Percentiles rank a stretch among this genome's conserved stretches.
These are phyloP conservation scores for Leptographium radiaticola DNA, from an alignment of 2,329 filamentous ascomycete genomes.

Conservation along the genomic window DNA sequence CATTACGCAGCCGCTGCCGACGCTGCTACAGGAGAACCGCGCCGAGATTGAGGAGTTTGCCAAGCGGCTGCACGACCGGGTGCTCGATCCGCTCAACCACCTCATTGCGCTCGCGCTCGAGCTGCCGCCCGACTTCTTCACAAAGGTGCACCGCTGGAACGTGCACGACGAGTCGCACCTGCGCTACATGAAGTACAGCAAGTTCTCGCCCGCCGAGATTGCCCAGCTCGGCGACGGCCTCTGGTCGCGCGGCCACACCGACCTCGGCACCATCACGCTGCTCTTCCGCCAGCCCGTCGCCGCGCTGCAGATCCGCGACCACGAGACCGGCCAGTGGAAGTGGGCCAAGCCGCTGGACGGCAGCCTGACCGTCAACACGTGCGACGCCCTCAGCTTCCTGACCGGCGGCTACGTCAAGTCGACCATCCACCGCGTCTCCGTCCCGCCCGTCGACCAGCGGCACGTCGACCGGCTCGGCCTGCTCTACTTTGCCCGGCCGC, in stretches of 20 bases:
- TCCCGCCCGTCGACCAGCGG: slow-evolving; percentile 26
- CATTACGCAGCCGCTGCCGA: slow-evolving; percentile 30
- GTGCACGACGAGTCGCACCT: slow-evolving; percentile 41
- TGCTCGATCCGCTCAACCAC: slow-evolving; percentile 38
- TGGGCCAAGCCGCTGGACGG: slow-evolving; percentile 30
- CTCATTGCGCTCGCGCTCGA: slow-evolving; percentile 48
- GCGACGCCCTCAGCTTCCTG: slow-evolving; percentile 30
- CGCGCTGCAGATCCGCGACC: slow-evolving; percentile 33
- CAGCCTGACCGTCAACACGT: slow-evolving; percentile 33
- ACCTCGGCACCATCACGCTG: slow-evolving; percentile 37
- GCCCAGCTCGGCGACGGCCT: slow-evolving; percentile 16
- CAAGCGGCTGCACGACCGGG: slow-evolving; percentile 23
- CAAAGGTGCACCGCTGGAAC: slow-evolving; percentile 41
- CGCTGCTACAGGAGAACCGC: slow-evolving; percentile 32
- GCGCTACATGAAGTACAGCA: slow-evolving; percentile 45
- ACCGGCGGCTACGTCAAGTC: slow-evolving; percentile 28
- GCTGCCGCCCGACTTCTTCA: slow-evolving; percentile 42
- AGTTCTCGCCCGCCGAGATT: slow-evolving; percentile 21
- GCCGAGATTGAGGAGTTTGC: slow-evolving; percentile 42
- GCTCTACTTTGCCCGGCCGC: slow-evolving; percentile 35
- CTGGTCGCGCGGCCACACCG: slow-evolving; percentile 31
- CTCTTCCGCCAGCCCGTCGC: slow-evolving; percentile 42
- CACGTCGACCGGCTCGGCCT: slow-evolving; percentile 35
- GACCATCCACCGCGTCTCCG: slow-evolving; percentile 20
- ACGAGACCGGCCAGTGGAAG: slow-evolving; percentile 26